Evolutionary conservation across 106 monocot species (phyloP), one percentile per base, ranked within the genome.

Genomic region (Dioscorea alata): DNA sequence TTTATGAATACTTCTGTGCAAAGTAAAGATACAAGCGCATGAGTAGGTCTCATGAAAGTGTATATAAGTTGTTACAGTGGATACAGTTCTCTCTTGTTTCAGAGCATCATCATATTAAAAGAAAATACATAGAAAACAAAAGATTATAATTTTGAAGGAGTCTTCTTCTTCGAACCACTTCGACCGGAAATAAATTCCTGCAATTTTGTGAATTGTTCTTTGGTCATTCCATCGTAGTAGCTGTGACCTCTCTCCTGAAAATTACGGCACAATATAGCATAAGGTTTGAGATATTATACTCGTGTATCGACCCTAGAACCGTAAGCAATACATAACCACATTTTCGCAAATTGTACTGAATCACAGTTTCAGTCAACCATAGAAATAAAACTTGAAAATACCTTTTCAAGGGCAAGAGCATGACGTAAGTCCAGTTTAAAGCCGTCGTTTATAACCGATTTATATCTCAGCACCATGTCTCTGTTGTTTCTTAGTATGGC

Each of bases 341-440:
- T 42, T 3, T 6, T 42, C 42, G 6, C 42, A 42, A 42, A 42
- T 42, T 42, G 42, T 42, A 42, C 42, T 42, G 10, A 6, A 8
- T 34, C 3, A 34, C 42, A 42, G 5, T 42, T 42, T 42, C 42
- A 42, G 42, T 10, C 42, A 42, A 42, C 5, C 42, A 42, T 42
- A 42, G 42, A 5, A 42, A 42, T 3, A 3, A 10, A 42, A 42
- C 89, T 92, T 97, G 82, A 48, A 77, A 60, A 31, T 52, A 2
- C 97, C 87, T 99, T 99, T 67, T 99, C 97, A 25, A 99, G 87
- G 20, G 81, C 73, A 28, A 87, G 85, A 50, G 89, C 92, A 68
- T 64, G 34, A 12, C 62, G 65, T 5, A 99, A 69, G 53, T 93
- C 87, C 48, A 99, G 71, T 60, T 90, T 89, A 69, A 87, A 73